phyloP scores from a whole-genome alignment of 495 filamentous ascomycete genomes.

The Stereocaulon alpinum region DNA sequence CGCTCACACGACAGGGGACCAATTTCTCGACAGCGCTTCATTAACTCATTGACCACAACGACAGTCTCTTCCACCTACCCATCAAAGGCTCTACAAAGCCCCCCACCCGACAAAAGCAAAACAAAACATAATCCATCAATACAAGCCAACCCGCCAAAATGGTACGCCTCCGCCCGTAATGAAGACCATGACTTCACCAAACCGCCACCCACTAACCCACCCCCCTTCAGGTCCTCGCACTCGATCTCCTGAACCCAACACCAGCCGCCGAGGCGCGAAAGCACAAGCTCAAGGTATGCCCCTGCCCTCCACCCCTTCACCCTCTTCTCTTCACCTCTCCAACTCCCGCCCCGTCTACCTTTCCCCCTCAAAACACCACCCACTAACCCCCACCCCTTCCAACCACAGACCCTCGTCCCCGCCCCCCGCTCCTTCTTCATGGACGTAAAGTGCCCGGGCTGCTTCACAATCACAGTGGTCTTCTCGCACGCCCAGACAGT shows the following conservation, averaged over 20 bases:
- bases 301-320: too few species aligned
- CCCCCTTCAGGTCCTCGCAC: slow-evolving; percentile 77
- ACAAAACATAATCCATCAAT: not conserved
- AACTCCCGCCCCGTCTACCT: not conserved
- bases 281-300: slow-evolving; percentile 97
- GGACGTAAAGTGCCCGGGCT: slow-evolving; percentile 99
- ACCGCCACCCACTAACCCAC: slow-evolving; percentile 2
- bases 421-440: slow-evolving; percentile 98
- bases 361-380: slow-evolving; percentile 10
- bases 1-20: slow-evolving; percentile 4
- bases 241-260: slow-evolving; percentile 98
- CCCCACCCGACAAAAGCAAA: not conserved
- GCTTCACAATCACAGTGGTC: slow-evolving; percentile 99
- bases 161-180: not conserved
- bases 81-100: not conserved
- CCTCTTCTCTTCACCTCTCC: not conserved
- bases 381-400: not conserved
- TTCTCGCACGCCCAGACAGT: slow-evolving; percentile 99
- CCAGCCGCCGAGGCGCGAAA: slow-evolving; percentile 92
- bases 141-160: not conserved
- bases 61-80: slow-evolving; percentile 4
- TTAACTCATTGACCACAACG: not conserved
- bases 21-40: not conserved
- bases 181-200: not conserved
- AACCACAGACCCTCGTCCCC: slow-evolving; percentile 76